Percentiles rank a stretch among this genome's conserved stretches.
These are phyloP conservation scores for Eucalyptus sp. DNA, from an alignment of 345 rosid species.

Conservation along the genomic window DNA sequence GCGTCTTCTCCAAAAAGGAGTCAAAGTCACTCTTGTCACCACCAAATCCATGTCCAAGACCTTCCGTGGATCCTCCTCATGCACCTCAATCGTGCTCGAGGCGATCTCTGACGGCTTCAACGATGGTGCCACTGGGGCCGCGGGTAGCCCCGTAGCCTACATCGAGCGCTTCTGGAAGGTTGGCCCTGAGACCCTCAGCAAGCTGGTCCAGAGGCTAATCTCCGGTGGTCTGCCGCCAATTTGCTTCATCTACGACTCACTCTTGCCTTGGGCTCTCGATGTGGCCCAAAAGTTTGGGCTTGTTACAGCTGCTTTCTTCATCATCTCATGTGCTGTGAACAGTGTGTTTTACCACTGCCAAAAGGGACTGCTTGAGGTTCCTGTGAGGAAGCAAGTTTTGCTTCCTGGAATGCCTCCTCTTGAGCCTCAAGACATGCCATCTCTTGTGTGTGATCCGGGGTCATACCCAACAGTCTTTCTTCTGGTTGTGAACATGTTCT, in stretches of 20 bases:
- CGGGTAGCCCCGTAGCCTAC: not conserved
- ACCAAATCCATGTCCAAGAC: not conserved
- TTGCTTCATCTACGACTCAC: not conserved
- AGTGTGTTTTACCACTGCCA: not conserved
- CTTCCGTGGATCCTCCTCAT: not conserved
- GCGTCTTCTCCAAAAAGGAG: not conserved
- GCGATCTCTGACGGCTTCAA: not conserved
- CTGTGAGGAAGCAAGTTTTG: not conserved
- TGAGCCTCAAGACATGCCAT: not conserved
- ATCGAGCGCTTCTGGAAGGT: not conserved
- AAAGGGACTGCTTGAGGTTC: not conserved
- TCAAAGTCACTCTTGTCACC: not conserved
- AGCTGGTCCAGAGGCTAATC: not conserved
- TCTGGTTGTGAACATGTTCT: not conserved
- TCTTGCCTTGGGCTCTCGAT: not conserved
- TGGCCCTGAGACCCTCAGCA: not conserved
- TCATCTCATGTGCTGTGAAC: not conserved
- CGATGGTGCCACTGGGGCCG: not conserved
- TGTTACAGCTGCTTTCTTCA: not conserved
- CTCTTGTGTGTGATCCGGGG: not conserved
- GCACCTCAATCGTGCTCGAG: not conserved
- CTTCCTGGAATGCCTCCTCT: not conserved
- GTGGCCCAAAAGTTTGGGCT: not conserved
- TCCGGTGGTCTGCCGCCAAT: not conserved
- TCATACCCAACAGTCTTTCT: not conserved